phyloP scores from a whole-genome alignment of 306 rosid genomes.

The Cyamopsis tetragonoloba region DNA sequence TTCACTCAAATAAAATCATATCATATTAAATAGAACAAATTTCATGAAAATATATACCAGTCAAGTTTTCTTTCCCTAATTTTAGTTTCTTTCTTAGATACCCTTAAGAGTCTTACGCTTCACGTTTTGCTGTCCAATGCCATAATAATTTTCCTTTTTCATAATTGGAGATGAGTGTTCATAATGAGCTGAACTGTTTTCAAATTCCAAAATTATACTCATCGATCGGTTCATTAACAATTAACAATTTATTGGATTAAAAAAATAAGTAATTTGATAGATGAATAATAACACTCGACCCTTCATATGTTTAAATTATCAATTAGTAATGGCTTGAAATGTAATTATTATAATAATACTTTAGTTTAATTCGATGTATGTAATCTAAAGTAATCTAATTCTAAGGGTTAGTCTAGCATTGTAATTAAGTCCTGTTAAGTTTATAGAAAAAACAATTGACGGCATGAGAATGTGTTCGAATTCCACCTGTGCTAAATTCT shows the following conservation, averaged over 20 bases:
- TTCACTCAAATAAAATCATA: too few relatives aligned
- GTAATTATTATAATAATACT: neutral
- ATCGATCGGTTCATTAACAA: too few relatives aligned
- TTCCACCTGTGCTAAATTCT: too few relatives aligned
- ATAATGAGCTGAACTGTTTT: neutral
- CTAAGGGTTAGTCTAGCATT: too few relatives aligned
- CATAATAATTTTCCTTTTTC: neutral
- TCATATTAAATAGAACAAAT: too few relatives aligned
- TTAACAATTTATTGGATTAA: neutral
- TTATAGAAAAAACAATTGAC: too few relatives aligned
- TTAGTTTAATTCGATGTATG: neutral
- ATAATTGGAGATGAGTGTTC: neutral
- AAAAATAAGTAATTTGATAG: neutral
- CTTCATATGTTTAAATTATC: neutral
- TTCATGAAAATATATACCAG: too few relatives aligned
- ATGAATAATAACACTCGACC: neutral
- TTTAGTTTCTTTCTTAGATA: neutral
- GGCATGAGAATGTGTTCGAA: too few relatives aligned
- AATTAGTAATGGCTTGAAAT: neutral
- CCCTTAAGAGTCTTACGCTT: neutral
- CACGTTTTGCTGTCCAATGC: neutral
- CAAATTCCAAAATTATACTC: too few relatives aligned
- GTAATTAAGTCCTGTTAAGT: too few relatives aligned
- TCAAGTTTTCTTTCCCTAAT: too few relatives aligned
- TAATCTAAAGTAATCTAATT: too few relatives aligned